These are phyloP conservation scores for Solanum bulbocastanum DNA, from an alignment of 257 asterid species.

Conservation along the genomic window DNA sequence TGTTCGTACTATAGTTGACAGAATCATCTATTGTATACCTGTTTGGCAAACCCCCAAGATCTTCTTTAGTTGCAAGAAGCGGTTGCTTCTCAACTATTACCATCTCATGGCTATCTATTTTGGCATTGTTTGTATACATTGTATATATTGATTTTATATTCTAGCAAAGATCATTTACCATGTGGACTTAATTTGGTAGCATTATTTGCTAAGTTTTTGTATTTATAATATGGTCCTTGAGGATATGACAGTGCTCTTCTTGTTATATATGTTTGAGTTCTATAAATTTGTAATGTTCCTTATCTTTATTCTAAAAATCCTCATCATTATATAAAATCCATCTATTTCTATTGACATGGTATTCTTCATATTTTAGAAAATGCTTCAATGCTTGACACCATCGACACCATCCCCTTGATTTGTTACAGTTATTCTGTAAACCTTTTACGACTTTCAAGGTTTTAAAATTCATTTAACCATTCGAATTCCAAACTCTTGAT, in stretches of 20 bases:
- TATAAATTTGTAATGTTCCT: background rate
- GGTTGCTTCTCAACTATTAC: background rate
- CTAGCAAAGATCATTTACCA: background rate
- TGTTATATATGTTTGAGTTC: background rate
- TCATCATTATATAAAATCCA: background rate
- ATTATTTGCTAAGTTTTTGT: background rate
- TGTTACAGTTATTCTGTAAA: background rate
- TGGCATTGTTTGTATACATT: background rate
- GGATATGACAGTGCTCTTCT: background rate
- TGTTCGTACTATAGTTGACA: background rate
- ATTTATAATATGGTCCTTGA: background rate
- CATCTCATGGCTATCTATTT: background rate
- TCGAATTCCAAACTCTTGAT: background rate
- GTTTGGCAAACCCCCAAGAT: background rate
- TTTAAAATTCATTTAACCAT: background rate
- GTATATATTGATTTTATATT: background rate
- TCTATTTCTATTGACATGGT: background rate
- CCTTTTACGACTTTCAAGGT: background rate
- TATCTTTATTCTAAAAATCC: background rate
- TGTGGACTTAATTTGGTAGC: background rate
- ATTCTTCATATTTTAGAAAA: background rate
- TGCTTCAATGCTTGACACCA: background rate
- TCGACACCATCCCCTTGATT: background rate
- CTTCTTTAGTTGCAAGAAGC: background rate
- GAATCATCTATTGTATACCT: background rate